Percentiles rank a stretch among this genome's conserved stretches.
Conservation (phyloP, 306 rosid species). For the Pachyrhizus erosus region DNA sequence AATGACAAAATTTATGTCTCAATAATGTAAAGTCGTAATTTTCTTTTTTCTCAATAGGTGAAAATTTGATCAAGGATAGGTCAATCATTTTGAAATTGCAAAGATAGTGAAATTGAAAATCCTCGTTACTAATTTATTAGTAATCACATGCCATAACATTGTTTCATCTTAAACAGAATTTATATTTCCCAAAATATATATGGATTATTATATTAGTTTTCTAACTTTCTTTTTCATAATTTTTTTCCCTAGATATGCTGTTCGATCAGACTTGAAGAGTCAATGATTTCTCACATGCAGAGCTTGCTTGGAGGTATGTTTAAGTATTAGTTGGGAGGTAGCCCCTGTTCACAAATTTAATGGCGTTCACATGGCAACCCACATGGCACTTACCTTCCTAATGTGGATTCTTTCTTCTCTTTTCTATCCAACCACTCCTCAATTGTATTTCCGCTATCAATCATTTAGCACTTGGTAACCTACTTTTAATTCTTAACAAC, state of each 20-base stretch:
- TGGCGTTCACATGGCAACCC: conserved; percentile 82
- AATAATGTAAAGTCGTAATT: neutral
- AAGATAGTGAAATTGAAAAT: conserved; percentile 30
- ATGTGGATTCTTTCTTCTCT: conserved; percentile 46
- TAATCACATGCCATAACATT: conserved; percentile 35
- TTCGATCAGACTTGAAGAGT: conserved; percentile 35
- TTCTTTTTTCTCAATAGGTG: conserved; percentile 14
- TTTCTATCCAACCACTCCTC: conserved; percentile 49
- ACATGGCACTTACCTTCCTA: conserved; percentile 66
- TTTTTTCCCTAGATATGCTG: conserved; percentile 29
- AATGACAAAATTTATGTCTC: neutral
- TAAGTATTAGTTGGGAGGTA: conserved; percentile 44
- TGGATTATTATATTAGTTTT: neutral
- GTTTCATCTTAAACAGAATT: conserved; percentile 33
- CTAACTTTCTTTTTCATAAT: conserved; percentile 12
- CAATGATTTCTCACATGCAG: conserved; percentile 78
- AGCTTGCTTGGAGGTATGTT: conserved; percentile 52
- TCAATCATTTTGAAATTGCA: no score
- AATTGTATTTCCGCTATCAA: conserved; percentile 43
- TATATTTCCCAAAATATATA: neutral
- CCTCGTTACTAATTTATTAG: neutral
- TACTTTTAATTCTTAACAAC: conserved; percentile 36
- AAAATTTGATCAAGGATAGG: conserved; percentile 1
- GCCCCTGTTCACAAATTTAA: conserved; percentile 53
- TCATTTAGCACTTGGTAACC: conserved; percentile 51